Evolutionary conservation across 1,284 basidiomycete species (phyloP).

Genomic region (Pterulicium gracile): DNA sequence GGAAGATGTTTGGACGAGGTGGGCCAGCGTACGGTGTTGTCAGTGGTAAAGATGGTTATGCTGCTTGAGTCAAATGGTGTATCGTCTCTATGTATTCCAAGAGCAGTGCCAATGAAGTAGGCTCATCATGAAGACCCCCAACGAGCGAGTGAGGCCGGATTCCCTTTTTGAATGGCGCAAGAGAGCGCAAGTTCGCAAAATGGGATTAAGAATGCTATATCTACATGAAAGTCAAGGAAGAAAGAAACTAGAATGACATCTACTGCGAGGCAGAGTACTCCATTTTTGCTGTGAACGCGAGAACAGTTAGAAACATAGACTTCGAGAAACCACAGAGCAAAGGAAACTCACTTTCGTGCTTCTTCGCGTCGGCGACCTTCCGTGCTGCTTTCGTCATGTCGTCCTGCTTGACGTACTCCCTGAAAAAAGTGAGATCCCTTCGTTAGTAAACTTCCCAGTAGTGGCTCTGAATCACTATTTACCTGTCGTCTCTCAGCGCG

Average conservation of each 20-base stretch:
- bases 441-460: slow-evolving; percentile 3
- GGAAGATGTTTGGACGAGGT: slow-evolving; percentile 9
- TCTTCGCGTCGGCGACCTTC: slow-evolving; percentile 94
- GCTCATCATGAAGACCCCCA: too few relatives aligned
- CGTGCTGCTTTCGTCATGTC: slow-evolving; percentile 97
- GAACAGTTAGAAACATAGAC: slow-evolving; percentile 7
- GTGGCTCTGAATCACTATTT: slow-evolving; percentile 17
- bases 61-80: too few relatives aligned
- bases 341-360: slow-evolving; percentile 73
- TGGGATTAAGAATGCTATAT: too few relatives aligned
- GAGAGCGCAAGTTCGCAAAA: too few relatives aligned
- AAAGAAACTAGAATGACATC: slow-evolving; percentile 3
- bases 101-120: too few relatives aligned
- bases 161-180: too few relatives aligned
- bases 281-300: slow-evolving; percentile 50
- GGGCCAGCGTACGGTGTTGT: slow-evolving; percentile 7
- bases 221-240: too few relatives aligned
- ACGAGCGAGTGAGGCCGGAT: too few relatives aligned
- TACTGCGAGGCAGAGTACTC: slow-evolving; percentile 39
- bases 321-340: slow-evolving; percentile 6
- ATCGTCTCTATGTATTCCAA: too few relatives aligned
- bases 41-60: neutral
- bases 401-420: slow-evolving; percentile 88
- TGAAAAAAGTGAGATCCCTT: slow-evolving; percentile 20
- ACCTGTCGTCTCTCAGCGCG: slow-evolving; percentile 93